Percentiles rank a stretch among this genome's conserved stretches.
Conservation (phyloP, 306 rosid genomes). For the Glycine latifolia region DNA sequence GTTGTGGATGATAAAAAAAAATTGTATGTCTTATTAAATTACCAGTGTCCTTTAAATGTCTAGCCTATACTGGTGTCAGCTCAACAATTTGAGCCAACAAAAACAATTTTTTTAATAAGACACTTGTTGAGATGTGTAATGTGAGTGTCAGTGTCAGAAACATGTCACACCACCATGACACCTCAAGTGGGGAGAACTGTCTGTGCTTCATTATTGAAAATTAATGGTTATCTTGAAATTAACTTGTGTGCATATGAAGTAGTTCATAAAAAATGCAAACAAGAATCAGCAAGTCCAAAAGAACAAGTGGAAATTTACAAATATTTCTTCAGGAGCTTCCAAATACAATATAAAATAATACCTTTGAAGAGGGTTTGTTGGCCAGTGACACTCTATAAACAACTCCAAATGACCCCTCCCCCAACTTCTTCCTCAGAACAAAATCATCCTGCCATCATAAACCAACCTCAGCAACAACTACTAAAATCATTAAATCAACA, state of each 20-base stretch:
- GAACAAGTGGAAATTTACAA: background rate
- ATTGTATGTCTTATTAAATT: background rate
- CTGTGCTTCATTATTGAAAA: constrained; percentile 11
- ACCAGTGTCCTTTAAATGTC: constrained; percentile 3
- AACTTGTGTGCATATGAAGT: constrained; percentile 15
- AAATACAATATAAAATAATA: constrained; percentile 43
- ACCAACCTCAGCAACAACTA: constrained; percentile 35
- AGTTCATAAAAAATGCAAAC: background rate
- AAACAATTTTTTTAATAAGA: background rate
- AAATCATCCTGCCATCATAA: constrained; percentile 77
- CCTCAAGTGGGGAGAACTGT: background rate
- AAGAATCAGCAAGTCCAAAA: background rate
- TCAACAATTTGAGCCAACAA: constrained; percentile 3
- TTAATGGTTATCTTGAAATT: too few relatives aligned
- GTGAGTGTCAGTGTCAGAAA: background rate
- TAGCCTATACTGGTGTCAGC: background rate
- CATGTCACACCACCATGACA: background rate
- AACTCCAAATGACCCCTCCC: constrained; percentile 96
- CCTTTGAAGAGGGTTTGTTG: constrained; percentile 82
- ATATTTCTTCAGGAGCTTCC: constrained; percentile 1
- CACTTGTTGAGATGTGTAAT: background rate
- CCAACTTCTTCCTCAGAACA: constrained; percentile 90
- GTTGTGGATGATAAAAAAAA: background rate
- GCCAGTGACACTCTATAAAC: constrained; percentile 80
- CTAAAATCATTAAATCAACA: constrained; percentile 13